These are phyloP conservation scores for Nemania serpens DNA, from an alignment of 2,329 filamentous ascomycete species.

Conservation along the genomic window DNA sequence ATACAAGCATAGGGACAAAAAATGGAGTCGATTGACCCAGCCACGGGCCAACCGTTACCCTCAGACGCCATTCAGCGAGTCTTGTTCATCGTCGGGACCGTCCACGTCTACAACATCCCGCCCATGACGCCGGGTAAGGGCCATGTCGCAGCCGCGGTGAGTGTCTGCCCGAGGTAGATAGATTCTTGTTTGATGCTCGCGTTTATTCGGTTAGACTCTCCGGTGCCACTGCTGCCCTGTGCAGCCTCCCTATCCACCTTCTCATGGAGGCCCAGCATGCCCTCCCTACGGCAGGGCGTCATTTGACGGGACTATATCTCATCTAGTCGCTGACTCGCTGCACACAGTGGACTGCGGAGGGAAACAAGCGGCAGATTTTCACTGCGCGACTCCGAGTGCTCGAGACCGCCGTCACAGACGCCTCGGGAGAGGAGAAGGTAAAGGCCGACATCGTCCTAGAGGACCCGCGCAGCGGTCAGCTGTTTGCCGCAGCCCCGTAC, in stretches of 20 bases:
- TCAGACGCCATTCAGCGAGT: slow-evolving; percentile 81
- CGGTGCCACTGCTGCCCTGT: neutral
- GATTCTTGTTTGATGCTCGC: neutral
- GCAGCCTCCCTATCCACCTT: neutral
- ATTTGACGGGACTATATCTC: neutral
- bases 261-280: neutral
- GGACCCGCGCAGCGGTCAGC: slow-evolving; percentile 70
- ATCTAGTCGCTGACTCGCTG: slow-evolving; percentile 16
- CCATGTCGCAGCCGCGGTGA: slow-evolving; percentile 67
- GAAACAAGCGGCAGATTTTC: slow-evolving; percentile 77
- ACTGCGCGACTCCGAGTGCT: slow-evolving; percentile 79
- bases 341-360: slow-evolving; percentile 69
- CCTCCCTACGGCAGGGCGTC: neutral
- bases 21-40: slow-evolving; percentile 72
- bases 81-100: slow-evolving; percentile 73
- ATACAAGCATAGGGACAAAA: slow-evolving; percentile 4
- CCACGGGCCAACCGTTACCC: slow-evolving; percentile 70
- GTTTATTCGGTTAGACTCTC: neutral
- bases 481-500: slow-evolving; percentile 87
- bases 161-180: slow-evolving; percentile 5
- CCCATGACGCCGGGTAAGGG: slow-evolving; percentile 78
- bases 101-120: slow-evolving; percentile 88
- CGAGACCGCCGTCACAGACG: slow-evolving; percentile 67
- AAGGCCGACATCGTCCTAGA: slow-evolving; percentile 80
- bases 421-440: slow-evolving; percentile 57